Evolutionary conservation across 2,329 filamentous ascomycete genomes (phyloP).

Genomic region (Teratosphaeria epicoccoides): DNA sequence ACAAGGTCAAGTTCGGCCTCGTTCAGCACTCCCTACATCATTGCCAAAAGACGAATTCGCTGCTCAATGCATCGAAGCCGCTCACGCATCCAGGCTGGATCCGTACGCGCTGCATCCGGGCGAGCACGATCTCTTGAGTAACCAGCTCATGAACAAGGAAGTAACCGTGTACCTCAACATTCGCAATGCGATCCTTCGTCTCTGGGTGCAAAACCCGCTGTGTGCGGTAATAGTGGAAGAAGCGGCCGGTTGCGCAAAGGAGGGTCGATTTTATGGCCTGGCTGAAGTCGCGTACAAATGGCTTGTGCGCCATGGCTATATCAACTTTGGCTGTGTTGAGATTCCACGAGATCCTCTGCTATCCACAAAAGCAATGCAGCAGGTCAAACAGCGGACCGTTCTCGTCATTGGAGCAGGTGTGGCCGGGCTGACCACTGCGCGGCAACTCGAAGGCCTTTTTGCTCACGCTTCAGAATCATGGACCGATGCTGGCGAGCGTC

Average conservation of each 20-base stretch:
- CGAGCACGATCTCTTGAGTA: conserved; percentile 70
- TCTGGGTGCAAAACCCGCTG: conserved; percentile 83
- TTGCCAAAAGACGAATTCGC: conserved; percentile 69
- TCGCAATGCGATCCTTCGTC: conserved; percentile 78
- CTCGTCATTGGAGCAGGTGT: conserved; percentile 90
- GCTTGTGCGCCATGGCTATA: conserved; percentile 82
- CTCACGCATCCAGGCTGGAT: conserved; percentile 78
- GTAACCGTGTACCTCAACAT: conserved; percentile 95
- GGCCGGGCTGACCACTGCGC: conserved; percentile 80
- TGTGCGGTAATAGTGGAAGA: conserved; percentile 72
- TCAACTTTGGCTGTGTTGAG: conserved; percentile 89
- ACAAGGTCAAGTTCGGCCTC: conserved; percentile 19
- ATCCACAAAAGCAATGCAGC: conserved; percentile 27
- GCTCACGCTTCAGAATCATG: conserved; percentile 65
- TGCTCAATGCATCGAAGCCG: conserved; percentile 80
- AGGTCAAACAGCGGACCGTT: conserved; percentile 56
- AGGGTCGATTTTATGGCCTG: conserved; percentile 77
- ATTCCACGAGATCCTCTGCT: conserved; percentile 36
- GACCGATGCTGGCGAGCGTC: conserved; percentile 52
- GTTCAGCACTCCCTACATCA: conserved; percentile 68
- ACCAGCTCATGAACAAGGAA: conserved; percentile 75
- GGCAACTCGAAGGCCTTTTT: conserved; percentile 81
- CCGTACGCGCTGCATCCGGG: conserved; percentile 78
- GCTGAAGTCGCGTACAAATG: conserved; percentile 86
- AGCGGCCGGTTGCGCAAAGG: conserved; percentile 80